phyloP scores from a whole-genome alignment of 441 rosid species.

The Populus trichocarpa region DNA sequence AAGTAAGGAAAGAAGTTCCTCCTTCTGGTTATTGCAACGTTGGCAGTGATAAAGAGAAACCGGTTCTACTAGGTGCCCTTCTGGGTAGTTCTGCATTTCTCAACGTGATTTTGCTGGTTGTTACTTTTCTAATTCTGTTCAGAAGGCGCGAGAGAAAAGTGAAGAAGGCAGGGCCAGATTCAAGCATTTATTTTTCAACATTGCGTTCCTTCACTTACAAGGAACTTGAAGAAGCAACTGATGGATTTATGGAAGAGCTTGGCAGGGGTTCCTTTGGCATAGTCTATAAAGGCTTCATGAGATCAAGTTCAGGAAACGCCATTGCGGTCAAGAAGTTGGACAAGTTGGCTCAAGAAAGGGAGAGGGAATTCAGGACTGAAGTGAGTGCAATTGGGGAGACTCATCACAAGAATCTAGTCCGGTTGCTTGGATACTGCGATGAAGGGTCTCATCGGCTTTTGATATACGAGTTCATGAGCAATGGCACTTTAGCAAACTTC shows the following conservation, averaged over 20 bases:
- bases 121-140: neutral
- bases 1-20: constrained; percentile 15
- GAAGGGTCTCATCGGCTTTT: constrained; percentile 11
- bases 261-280: constrained; percentile 20
- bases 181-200: neutral
- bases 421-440: constrained; percentile 13
- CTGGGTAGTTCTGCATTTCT: constrained; percentile 9
- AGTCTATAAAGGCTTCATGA: constrained; percentile 16
- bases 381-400: constrained; percentile 17
- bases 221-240: constrained; percentile 11
- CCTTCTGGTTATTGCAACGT: neutral
- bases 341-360: constrained; percentile 1
- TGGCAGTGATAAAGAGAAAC: neutral
- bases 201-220: constrained; percentile 12
- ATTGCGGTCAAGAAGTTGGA: constrained; percentile 21
- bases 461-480: constrained; percentile 18
- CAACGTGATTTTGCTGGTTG: neutral
- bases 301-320: neutral
- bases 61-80: constrained; percentile 7
- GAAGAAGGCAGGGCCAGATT: neutral
- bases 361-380: constrained; percentile 17
- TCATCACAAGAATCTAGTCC: constrained; percentile 21
- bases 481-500: constrained; percentile 14
- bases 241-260: constrained; percentile 12
- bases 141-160: neutral